Evolutionary conservation across 1,139 yeast genomes (phyloP), one percentile per base, ranked within the genome.

Genomic region (Protomyces inundatus): DNA sequence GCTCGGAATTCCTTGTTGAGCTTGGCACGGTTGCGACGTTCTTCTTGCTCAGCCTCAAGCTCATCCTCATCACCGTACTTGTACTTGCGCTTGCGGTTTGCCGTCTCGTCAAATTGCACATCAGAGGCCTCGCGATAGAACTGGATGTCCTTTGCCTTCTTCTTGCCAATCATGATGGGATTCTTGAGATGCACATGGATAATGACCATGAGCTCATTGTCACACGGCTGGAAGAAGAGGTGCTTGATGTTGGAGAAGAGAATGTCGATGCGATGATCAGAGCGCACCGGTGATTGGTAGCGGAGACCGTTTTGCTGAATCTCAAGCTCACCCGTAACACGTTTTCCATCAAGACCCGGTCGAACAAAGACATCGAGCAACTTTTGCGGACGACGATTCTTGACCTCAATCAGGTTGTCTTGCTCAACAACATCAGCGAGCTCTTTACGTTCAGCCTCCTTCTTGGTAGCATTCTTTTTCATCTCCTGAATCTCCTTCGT

Each of bases 31-130:
- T 97, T 84, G 75, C 95, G 83, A 77, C 98, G 86, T 77, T 93
- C 99, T 76, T 93, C 98, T 77, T 93, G 98, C 77, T 95, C 99
- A 76, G 93, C 98, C 77, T 95, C 98, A 69, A 95, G 80, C 77
- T 93, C 99, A 76, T 93, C 98, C 76, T 93, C 98, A 74, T 93
- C 99, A 64, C 98, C 99, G 73, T 93, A 93, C 73, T 97, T 80
- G 80, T 90, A 89, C 71, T 86, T 83, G 69, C 87, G 86, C 80
- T 90, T 89, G 68, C 95, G 84, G 67, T 95, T 95, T 67, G 98
- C 97, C 45, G 99, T 93, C 77, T 93, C 99, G 76, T 93, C 99
- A 72, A 90, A 90, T 2, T 96, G 87, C 82, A 91, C 88, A 74
- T 93, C 99, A 60, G 96, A 85, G 12, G 98, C 98, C 76, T 93